Base-by-base conservation (phyloP, 2,329 filamentous ascomycete species). In the Venturia pyrina region DNA sequence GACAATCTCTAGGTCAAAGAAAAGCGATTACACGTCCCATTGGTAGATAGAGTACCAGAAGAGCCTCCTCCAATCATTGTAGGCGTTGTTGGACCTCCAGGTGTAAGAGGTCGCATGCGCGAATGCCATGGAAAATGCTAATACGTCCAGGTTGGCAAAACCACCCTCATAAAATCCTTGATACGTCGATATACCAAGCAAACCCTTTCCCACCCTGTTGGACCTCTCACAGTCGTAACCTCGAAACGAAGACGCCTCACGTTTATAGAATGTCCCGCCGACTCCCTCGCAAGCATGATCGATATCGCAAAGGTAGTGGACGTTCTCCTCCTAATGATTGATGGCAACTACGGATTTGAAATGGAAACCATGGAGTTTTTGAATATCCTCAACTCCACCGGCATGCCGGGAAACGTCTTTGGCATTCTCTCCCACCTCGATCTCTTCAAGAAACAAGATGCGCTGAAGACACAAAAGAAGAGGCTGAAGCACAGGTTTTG, bases 361-460 rank as follows among this genome's bases (percentile, higher is more conserved):
- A 99, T 99, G 95, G 95, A 99, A 82, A 99, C 95, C 0, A 99
- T 99, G 95, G 95, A 99, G 78, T 99, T 99, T 68, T 80, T 99
- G 73, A 98, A 97, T 71, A 88, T 97, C 21, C 81, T 99, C 63
- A 89, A 90, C n/a, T 87, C 91, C 2, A 96, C 90, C 40, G 95
- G 95, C 76, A 98, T 99, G 93, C 95, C 96, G 0, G 93, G 95
- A 69, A 99, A 99, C 72, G 93, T 99, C 46, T 98, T 99, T 74
- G 95, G 95, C 64, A 93, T 99, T 66, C 83, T 99, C 57, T 98
- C 95, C 19, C 96, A 99, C 80, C 82, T 99, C 68, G 95, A 99
- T 75, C 81, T 99, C 17, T 99, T 99, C 81, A 86, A 88, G 73
- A 98, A 97, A 73, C 93, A 95, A 66, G 93, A 96, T 72, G 89